phyloP scores from a whole-genome alignment of 1,139 yeast genomes.

The Yamadazyma conglobata region DNA sequence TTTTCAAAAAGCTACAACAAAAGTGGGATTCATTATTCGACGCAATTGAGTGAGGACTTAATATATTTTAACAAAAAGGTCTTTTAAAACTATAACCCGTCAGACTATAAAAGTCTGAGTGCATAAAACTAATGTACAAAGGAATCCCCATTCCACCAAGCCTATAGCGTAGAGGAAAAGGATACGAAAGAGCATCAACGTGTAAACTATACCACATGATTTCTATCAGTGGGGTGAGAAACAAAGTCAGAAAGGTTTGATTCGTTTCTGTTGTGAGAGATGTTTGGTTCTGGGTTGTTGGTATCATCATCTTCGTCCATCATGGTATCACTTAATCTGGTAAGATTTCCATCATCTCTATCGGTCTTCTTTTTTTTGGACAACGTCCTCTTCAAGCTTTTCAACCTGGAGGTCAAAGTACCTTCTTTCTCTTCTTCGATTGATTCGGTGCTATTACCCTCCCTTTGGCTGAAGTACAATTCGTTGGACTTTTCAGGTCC shows the following conservation, averaged over 20 bases:
- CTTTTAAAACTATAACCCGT: too few species aligned
- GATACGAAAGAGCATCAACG: too few species aligned
- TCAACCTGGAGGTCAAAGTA: slow-evolving; percentile 21
- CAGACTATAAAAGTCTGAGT: too few species aligned
- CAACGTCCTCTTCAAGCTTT: slow-evolving; percentile 20
- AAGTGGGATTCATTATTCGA: slow-evolving; percentile 26
- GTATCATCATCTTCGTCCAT: slow-evolving; percentile 14
- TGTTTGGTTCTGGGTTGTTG: slow-evolving; percentile 11
- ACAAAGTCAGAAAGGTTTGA: slow-evolving; percentile 24
- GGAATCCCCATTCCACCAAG: too few species aligned
- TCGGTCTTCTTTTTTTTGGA: slow-evolving; percentile 20
- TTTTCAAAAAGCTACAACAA: slow-evolving; percentile 17
- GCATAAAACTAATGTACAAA: too few species aligned
- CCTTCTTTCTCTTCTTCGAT: slow-evolving; percentile 13
- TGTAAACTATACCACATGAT: slow-evolving; percentile 26
- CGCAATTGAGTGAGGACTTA: too few species aligned
- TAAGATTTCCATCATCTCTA: slow-evolving; percentile 16
- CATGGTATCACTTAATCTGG: slow-evolving; percentile 37
- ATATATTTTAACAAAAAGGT: too few species aligned
- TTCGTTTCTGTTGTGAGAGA: slow-evolving; percentile 26
- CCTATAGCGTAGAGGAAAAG: too few species aligned
- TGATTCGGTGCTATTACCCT: slow-evolving; percentile 12
- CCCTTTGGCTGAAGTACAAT: slow-evolving; percentile 7
- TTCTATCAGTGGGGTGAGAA: slow-evolving; percentile 29
- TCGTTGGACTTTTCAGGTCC: slow-evolving; percentile 17